Conservation (phyloP, 116 monocot genomes). For the Phalaenopsis hybrid region DNA sequence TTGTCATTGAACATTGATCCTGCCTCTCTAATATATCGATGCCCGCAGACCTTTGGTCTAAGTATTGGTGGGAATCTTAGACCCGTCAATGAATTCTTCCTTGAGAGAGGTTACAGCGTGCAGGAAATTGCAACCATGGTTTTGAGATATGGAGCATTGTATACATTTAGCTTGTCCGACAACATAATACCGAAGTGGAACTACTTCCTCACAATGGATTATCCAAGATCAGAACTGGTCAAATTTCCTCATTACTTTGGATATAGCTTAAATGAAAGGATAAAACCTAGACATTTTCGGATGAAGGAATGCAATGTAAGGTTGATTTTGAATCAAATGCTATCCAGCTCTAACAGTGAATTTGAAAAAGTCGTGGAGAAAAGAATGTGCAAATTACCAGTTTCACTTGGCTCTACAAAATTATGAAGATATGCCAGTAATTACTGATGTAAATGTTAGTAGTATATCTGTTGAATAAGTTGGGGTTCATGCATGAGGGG, state of each 20-base stretch:
- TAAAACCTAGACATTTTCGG: slow-evolving; percentile 59
- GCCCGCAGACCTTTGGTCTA: slow-evolving; percentile 88
- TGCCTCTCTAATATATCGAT: slow-evolving; percentile 49
- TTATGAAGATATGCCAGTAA: too few species aligned
- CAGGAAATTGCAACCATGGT: slow-evolving; percentile 73
- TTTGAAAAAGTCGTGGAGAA: slow-evolving; percentile 62
- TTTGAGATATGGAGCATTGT: slow-evolving; percentile 64
- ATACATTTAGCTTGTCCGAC: slow-evolving; percentile 73
- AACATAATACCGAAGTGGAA: slow-evolving; percentile 87
- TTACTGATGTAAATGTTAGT: too few species aligned
- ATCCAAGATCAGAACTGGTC: slow-evolving; percentile 68
- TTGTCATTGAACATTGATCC: slow-evolving; percentile 54
- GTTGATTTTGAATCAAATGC: slow-evolving; percentile 68
- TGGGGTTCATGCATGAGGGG: too few species aligned
- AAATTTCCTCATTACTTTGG: slow-evolving; percentile 97
- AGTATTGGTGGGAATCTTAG: slow-evolving; percentile 76
- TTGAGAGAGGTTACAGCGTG: slow-evolving; percentile 54
- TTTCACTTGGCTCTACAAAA: background rate
- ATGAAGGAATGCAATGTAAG: slow-evolving; percentile 46
- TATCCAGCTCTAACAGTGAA: slow-evolving; percentile 45
- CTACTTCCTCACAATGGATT: slow-evolving; percentile 70
- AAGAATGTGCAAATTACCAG: slow-evolving; percentile 27
- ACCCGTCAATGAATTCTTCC: slow-evolving; percentile 83
- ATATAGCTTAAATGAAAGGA: slow-evolving; percentile 67
- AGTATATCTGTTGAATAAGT: too few species aligned